Percentiles rank a stretch among this genome's conserved stretches.
Conservation (phyloP, 257 asterid species). For the Przewalskia tangutica region DNA sequence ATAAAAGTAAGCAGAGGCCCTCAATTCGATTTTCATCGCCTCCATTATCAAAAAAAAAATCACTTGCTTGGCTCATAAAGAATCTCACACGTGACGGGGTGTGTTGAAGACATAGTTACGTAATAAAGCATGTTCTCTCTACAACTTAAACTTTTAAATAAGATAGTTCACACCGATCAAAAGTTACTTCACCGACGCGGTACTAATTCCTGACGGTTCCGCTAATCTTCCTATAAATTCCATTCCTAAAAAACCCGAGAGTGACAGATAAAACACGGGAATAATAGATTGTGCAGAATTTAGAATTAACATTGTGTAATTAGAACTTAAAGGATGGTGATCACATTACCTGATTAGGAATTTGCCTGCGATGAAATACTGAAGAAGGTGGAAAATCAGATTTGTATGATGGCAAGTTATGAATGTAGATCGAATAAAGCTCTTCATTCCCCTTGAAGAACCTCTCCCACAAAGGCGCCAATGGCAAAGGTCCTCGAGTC, state of each 20-base stretch:
- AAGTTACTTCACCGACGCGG: too few species aligned
- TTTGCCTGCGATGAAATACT: slow-evolving; percentile 55
- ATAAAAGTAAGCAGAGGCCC: not conserved
- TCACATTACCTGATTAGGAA: slow-evolving; percentile 71
- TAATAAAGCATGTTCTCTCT: not conserved
- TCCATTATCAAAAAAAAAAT: too few species aligned
- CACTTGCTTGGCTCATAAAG: not conserved
- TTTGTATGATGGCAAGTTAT: slow-evolving; percentile 52
- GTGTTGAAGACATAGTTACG: not conserved
- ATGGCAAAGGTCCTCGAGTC: slow-evolving; percentile 72
- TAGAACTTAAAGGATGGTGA: not conserved
- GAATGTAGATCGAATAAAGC: slow-evolving; percentile 63
- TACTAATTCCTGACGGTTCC: too few species aligned
- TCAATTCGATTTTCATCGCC: too few species aligned
- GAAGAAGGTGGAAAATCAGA: slow-evolving; percentile 52
- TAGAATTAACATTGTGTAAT: not conserved
- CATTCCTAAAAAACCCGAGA: too few species aligned
- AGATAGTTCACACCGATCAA: too few species aligned
- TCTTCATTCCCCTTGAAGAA: slow-evolving; percentile 61
- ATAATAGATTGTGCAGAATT: not conserved
- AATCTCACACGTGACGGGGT: not conserved
- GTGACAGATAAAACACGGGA: too few species aligned
- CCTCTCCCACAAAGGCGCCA: slow-evolving; percentile 83
- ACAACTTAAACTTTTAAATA: not conserved
- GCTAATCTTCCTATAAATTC: too few species aligned